Conservation (phyloP, 2,329 filamentous ascomycete species). For the Calonectria naviculata region DNA sequence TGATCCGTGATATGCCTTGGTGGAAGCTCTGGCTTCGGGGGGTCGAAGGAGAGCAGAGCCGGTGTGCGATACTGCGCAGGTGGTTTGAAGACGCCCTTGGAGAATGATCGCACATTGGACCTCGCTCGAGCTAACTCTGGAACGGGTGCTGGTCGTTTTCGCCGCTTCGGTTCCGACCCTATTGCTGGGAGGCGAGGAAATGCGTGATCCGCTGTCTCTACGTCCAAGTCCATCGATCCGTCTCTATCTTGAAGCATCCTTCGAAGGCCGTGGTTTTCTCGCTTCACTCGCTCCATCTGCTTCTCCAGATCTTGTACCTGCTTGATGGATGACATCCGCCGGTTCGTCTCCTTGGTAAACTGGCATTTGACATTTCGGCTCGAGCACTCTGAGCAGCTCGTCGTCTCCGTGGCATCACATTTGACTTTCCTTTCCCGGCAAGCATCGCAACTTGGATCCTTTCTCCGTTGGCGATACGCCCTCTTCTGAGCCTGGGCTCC, state of each 20-base stretch:
- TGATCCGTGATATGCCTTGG: slow-evolving; percentile 76
- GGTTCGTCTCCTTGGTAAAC: slow-evolving; percentile 98
- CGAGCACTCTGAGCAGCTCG: slow-evolving; percentile 96
- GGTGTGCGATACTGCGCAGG: slow-evolving; percentile 74
- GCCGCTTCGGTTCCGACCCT: slow-evolving; percentile 72
- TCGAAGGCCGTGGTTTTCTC: slow-evolving; percentile 81
- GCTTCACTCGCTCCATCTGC: slow-evolving; percentile 82
- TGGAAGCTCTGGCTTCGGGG: slow-evolving; percentile 74
- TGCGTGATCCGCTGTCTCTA: slow-evolving; percentile 60
- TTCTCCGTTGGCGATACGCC: slow-evolving; percentile 93
- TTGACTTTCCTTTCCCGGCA: slow-evolving; percentile 88
- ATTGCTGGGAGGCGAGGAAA: slow-evolving; percentile 72
- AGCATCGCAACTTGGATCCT: slow-evolving; percentile 97
- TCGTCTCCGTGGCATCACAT: slow-evolving; percentile 96
- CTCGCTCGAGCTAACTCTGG: slow-evolving; percentile 79
- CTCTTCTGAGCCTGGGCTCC: slow-evolving; percentile 80
- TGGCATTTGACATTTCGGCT: slow-evolving; percentile 97
- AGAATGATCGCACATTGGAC: slow-evolving; percentile 77
- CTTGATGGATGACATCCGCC: slow-evolving; percentile 99
- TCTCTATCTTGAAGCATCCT: slow-evolving; percentile 68
- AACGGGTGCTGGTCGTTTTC: slow-evolving; percentile 69
- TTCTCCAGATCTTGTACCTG: slow-evolving; percentile 97
- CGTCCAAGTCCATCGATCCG: slow-evolving; percentile 61
- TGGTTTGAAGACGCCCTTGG: slow-evolving; percentile 83
- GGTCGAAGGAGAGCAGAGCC: slow-evolving; percentile 60